Conservation (phyloP, 768 basidiomycete genomes). For the Rhodosporidiobolus odoratus region DNA sequence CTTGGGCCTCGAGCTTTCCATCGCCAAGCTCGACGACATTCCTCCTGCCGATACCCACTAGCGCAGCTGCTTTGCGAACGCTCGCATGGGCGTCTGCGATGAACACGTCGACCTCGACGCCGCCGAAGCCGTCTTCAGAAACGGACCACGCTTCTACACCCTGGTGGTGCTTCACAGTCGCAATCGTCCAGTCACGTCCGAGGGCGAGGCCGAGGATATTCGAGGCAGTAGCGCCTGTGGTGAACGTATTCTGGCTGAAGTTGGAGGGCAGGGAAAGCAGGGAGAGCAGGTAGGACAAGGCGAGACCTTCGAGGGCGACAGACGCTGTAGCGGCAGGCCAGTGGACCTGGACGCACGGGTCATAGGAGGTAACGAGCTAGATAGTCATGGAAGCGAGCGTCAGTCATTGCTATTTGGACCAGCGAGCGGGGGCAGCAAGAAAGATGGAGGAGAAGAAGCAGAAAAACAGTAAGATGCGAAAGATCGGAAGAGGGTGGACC, state of each 20-base stretch:
- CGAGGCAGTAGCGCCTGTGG: conserved; percentile 50
- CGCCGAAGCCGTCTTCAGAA: conserved; percentile 48
- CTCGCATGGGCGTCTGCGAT: conserved; percentile 49
- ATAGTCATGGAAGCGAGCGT: conserved; percentile 42
- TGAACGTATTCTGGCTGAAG: conserved; percentile 48
- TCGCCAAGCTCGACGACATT: conserved; percentile 46
- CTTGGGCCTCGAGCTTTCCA: conserved; percentile 18
- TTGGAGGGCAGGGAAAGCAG: conserved; percentile 34
- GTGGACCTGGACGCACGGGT: conserved; percentile 26
- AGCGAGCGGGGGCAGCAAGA: too few species aligned
- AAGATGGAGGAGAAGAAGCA: conserved; percentile 40
- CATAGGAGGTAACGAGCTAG: background rate
- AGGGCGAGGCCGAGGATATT: conserved; percentile 51
- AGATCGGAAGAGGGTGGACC: conserved; percentile 37
- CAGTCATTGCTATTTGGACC: too few species aligned
- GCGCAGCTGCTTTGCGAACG: conserved; percentile 49
- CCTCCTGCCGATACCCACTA: conserved; percentile 49
- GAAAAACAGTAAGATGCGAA: background rate
- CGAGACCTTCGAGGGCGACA: conserved; percentile 35
- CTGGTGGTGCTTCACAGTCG: conserved; percentile 37
- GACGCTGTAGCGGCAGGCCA: conserved; percentile 29
- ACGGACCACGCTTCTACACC: conserved; percentile 43
- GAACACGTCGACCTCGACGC: conserved; percentile 45
- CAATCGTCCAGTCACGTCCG: conserved; percentile 47
- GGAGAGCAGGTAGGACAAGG: conserved; percentile 37